These are phyloP conservation scores for Escallonia herrerae DNA, from an alignment of 129 eudicot species.

Conservation along the genomic window DNA sequence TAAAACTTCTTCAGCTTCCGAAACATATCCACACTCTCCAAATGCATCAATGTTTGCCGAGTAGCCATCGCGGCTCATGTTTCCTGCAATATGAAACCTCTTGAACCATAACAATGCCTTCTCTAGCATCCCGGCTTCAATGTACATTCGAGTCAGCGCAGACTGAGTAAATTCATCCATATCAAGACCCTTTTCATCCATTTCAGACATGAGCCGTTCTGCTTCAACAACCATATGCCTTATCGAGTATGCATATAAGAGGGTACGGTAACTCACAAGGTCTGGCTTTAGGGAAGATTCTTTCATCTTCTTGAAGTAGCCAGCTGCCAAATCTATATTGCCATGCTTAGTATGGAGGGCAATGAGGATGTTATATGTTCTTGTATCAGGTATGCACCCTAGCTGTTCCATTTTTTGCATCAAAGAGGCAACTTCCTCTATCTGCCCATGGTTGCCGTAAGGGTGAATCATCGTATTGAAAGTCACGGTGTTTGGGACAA, in stretches of 20 bases:
- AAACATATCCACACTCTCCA: slow-evolving; percentile 65
- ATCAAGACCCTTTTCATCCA: slow-evolving; percentile 59
- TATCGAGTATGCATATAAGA: slow-evolving; percentile 70
- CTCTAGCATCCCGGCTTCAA: slow-evolving; percentile 61
- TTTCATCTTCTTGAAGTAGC: slow-evolving; percentile 62
- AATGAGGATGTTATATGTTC: slow-evolving; percentile 85
- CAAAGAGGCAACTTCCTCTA: slow-evolving; percentile 53
- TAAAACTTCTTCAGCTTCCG: slow-evolving; percentile 66
- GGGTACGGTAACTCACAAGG: slow-evolving; percentile 78
- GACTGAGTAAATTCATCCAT: slow-evolving; percentile 88
- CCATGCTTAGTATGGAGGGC: slow-evolving; percentile 69
- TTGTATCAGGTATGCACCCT: slow-evolving; percentile 63
- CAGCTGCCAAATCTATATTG: slow-evolving; percentile 46
- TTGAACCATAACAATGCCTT: slow-evolving; percentile 71
- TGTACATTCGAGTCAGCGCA: slow-evolving; percentile 80
- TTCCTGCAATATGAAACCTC: slow-evolving; percentile 64
- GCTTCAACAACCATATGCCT: slow-evolving; percentile 85
- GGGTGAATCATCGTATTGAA: slow-evolving; percentile 89
- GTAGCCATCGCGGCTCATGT: slow-evolving; percentile 76
- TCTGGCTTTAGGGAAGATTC: slow-evolving; percentile 65
- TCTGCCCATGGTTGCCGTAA: slow-evolving; percentile 63
- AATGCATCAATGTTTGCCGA: slow-evolving; percentile 85
- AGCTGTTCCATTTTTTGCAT: slow-evolving; percentile 66
- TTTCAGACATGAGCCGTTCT: slow-evolving; percentile 60
- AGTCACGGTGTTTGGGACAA: slow-evolving; percentile 67